Percentiles rank a stretch among this genome's conserved stretches.
These are phyloP conservation scores for Macrolepiota fuliginosa DNA, from an alignment of 768 basidiomycete genomes.

Conservation along the genomic window DNA sequence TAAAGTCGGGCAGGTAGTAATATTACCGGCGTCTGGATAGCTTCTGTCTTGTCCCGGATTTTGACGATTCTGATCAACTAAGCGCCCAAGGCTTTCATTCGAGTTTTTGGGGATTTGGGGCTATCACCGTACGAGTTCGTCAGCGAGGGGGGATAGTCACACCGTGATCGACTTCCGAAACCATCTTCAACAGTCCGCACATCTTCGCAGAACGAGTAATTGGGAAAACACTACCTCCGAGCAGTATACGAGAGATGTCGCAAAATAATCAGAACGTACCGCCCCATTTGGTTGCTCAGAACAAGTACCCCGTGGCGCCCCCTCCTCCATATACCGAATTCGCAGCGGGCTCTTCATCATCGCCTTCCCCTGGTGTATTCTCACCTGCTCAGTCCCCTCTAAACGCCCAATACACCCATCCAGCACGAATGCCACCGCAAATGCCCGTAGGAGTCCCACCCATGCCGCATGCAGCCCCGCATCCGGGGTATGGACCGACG, in stretches of 20 bases:
- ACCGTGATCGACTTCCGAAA: too few relatives aligned
- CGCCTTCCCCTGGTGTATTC: not conserved
- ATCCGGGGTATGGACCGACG: conserved; percentile 34
- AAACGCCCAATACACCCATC: not conserved
- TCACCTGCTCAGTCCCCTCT: not conserved
- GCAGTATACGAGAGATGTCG: not conserved
- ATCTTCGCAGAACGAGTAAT: not conserved
- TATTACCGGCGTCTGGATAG: not conserved
- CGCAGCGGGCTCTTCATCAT: conserved; percentile 2
- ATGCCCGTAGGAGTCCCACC: not conserved
- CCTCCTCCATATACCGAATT: conserved; percentile 19
- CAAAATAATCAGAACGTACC: not conserved
- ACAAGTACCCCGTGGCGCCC: not conserved
- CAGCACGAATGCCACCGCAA: not conserved
- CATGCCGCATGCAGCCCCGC: conserved; percentile 1
- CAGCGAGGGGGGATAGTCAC: too few relatives aligned
- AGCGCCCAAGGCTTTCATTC: not conserved
- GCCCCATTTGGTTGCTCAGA: not conserved
- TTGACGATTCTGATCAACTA: not conserved
- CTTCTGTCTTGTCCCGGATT: not conserved
- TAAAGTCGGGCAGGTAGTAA: not conserved
- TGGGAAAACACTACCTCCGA: too few relatives aligned
- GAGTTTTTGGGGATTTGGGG: not conserved
- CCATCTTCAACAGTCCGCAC: not conserved
- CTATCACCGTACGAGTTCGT: not conserved